These are phyloP conservation scores for Terfezia claveryi DNA, from an alignment of 495 filamentous ascomycete species.

Conservation along the genomic window DNA sequence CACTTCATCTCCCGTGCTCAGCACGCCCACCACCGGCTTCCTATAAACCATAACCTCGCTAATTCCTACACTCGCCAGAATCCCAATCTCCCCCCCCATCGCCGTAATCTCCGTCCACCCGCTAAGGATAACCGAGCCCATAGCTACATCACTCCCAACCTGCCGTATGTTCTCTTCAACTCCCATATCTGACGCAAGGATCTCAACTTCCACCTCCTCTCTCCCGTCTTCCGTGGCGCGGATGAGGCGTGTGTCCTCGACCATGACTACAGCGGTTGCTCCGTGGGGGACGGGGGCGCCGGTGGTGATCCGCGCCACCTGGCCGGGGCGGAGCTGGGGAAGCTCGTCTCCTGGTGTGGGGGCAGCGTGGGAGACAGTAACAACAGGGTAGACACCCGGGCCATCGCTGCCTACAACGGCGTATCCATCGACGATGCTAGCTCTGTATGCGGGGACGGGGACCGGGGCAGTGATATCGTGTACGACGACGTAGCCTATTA, in stretches of 20 bases:
- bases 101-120: constrained; percentile 59
- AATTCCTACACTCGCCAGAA: constrained; percentile 68
- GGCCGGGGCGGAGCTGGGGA: constrained; percentile 39
- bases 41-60: constrained; percentile 50
- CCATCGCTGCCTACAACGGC: constrained; percentile 45
- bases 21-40: constrained; percentile 58
- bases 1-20: constrained; percentile 92
- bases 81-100: constrained; percentile 72
- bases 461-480: constrained; percentile 61
- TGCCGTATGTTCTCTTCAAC: constrained; percentile 77
- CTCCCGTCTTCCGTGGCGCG: constrained; percentile 51
- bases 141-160: constrained; percentile 64
- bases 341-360: constrained; percentile 30
- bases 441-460: constrained; percentile 74
- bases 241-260: constrained; percentile 68
- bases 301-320: constrained; percentile 78
- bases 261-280: constrained; percentile 87
- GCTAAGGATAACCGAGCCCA: constrained; percentile 43
- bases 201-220: constrained; percentile 74
- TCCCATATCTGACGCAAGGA: constrained; percentile 50
- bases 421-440: constrained; percentile 95
- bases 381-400: constrained; percentile 57
- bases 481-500: constrained; percentile 61
- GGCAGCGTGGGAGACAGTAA: constrained; percentile 64
- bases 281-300: constrained; percentile 77